A percentile compares a stretch with the other conserved stretches of the same genome.
Evolutionary conservation across 176 grass and related monocot species (phyloP).

Genomic region (Alopecurus myosuroides): DNA sequence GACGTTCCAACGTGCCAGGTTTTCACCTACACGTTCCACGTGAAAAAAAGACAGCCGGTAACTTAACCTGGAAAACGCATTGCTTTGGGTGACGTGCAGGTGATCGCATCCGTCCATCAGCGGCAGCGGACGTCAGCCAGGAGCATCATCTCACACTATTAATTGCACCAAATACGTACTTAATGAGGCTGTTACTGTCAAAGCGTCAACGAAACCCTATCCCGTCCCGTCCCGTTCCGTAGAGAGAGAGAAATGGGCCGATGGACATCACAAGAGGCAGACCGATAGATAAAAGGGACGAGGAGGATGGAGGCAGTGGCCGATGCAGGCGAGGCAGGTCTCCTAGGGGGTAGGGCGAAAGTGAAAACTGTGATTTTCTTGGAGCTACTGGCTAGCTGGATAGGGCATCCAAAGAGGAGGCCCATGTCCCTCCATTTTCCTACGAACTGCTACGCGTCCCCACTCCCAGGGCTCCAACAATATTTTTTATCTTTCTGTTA

Average conservation of each 20-base stretch:
- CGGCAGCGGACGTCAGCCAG: background rate
- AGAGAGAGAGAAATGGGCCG: background rate
- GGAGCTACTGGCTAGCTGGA: background rate
- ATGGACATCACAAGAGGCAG: background rate
- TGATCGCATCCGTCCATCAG: conserved; percentile 12
- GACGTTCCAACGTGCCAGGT: too few relatives aligned
- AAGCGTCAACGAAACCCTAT: background rate
- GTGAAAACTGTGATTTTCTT: background rate
- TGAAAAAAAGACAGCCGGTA: background rate
- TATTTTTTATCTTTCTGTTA: too few relatives aligned
- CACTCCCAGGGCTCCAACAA: background rate
- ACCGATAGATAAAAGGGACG: background rate
- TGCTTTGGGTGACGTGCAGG: background rate
- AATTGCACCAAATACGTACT: background rate
- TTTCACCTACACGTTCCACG: background rate
- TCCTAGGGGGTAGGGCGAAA: conserved; percentile 15
- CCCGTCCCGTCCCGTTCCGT: too few relatives aligned
- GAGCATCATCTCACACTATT: background rate
- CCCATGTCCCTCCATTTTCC: background rate
- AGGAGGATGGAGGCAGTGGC: background rate
- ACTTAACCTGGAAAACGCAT: too few relatives aligned
- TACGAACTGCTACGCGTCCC: conserved; percentile 24
- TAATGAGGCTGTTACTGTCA: background rate
- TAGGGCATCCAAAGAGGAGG: conserved; percentile 20
- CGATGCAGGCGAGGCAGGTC: background rate